Base-by-base conservation (phyloP, 495 filamentous ascomycete species). In the Opeltia flavorubescens region DNA sequence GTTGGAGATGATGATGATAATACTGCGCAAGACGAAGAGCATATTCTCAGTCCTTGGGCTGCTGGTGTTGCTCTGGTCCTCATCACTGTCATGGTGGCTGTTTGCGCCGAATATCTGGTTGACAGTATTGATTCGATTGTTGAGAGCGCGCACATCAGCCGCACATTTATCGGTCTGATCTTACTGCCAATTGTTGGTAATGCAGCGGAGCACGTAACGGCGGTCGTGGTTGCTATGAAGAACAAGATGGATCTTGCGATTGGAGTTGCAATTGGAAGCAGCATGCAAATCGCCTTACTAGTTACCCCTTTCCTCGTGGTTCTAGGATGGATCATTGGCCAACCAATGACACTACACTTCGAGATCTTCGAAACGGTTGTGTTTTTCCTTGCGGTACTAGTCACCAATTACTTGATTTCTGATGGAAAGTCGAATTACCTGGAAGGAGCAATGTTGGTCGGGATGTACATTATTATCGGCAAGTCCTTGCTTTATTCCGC, bases 221-320 rank as follows among this genome's bases (percentile, higher is more conserved):
- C 91, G 11, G 81, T 88, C 31, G 81, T 95, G 25, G 89, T 95
- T 33, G 85, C 91, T 0, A 75, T 81, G 56, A 94, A 94, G 67
- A 74, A 93, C 63, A 98, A 98, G 74, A 98, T 96, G 91, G 87
- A 95, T 55, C 73, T 98, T 13, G 89, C 89, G 15, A 85, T 98
- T 65, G 84, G 85, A 15, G 89, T 95, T 20, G 91, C 89, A 7
- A 87, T 98, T 50, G 89, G 89, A 28, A 86, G 80, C 56, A 86
- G 83, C 60, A 79, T 98, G 68, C 89, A 98, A 64, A 95, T 98
- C 57, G 89, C 89, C 4, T 72, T 95, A 28, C 80, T 94, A 27
- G 86, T 95, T 26, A 95, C 89, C 1, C 89, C 89, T 0, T 82
- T 84, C 63, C 68, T 95, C 42, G 89, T 95, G 44, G 83, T 95